Conservation (phyloP, 768 basidiomycete species). For the Auriscalpium orientale region DNA sequence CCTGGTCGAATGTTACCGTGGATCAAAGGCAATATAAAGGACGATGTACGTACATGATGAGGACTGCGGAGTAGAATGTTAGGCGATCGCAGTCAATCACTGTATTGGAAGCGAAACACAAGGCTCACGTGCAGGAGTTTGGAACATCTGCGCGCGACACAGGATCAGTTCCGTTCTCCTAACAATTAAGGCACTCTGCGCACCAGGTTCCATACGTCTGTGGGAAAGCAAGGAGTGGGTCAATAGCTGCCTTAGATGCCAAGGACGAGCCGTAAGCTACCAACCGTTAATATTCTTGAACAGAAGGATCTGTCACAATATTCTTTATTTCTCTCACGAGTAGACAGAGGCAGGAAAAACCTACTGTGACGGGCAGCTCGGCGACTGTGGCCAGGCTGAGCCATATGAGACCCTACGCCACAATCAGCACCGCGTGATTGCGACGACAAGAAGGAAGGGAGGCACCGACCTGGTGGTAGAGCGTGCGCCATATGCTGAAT, state of each 20-base stretch:
- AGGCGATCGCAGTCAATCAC: no score
- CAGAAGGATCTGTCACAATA: neutral
- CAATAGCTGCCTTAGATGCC: no score
- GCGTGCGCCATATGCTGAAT: neutral
- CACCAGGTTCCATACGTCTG: slow-evolving; percentile 1
- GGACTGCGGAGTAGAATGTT: neutral
- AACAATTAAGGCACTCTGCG: neutral
- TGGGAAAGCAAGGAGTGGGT: no score
- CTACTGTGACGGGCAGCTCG: neutral
- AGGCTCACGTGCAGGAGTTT: neutral
- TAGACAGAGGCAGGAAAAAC: neutral
- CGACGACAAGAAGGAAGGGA: no score
- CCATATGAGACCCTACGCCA: neutral
- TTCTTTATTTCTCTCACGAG: no score
- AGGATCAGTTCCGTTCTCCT: neutral
- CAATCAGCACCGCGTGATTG: neutral
- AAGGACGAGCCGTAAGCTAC: neutral
- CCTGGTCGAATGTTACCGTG: neutral
- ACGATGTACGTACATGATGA: neutral
- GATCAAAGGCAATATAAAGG: no score
- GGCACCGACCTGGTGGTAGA: neutral
- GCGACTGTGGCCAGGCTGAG: neutral
- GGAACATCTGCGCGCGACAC: neutral
- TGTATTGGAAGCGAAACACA: no score
- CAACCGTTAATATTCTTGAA: neutral